Base-by-base conservation (phyloP, 2,329 filamentous ascomycete genomes). In the Scytalidium sp. region DNA sequence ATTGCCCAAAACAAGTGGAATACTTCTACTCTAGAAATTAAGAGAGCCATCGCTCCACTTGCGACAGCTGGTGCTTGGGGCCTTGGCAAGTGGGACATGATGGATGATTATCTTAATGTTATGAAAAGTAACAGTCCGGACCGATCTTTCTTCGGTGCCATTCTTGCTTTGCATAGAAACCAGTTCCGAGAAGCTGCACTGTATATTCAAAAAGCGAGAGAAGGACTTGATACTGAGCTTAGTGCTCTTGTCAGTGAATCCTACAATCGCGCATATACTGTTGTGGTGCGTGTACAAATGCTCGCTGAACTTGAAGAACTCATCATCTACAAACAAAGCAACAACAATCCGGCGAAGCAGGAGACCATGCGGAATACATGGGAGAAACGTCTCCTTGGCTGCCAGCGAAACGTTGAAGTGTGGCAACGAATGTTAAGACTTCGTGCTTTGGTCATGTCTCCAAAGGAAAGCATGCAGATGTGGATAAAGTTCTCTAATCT, bases 401-500 rank as follows among this genome's bases (percentile, higher is more conserved):
- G 94, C 59, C 93, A 99, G 68, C 87, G 94, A 50, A 97, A 97
- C 60, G 92, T 97, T 19, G 94, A 99, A 64, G 90, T 97, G 3
- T 99, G 94, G 94, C 92, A 97, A 66, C 84, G 94, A 52, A 97
- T 97, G 90, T 83, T 99, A 49, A 94, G 96, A 65, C 85, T 99
- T 25, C 85, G 94, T 52, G 89, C 91, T 19, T 78, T 99, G 46
- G 94, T 99, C 51, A 93, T 97, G 53, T 86, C 86, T 1, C 93
- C 95, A 0, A 83, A 83, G 27, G 92, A 99, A 67, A 97, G 97
- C 63, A 90, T 96, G 76, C 89, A 96, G 62, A 99, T 99, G 91
- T 97, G 92, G 85, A 97, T 99, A 75, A 99, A 99, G 67, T 99
- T 97, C 67, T 90, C 94, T 62, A 99, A 97, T 62, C 82, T 99